These are phyloP conservation scores for Xylaria polymorpha DNA, from an alignment of 2,329 filamentous ascomycete species.

Conservation along the genomic window DNA sequence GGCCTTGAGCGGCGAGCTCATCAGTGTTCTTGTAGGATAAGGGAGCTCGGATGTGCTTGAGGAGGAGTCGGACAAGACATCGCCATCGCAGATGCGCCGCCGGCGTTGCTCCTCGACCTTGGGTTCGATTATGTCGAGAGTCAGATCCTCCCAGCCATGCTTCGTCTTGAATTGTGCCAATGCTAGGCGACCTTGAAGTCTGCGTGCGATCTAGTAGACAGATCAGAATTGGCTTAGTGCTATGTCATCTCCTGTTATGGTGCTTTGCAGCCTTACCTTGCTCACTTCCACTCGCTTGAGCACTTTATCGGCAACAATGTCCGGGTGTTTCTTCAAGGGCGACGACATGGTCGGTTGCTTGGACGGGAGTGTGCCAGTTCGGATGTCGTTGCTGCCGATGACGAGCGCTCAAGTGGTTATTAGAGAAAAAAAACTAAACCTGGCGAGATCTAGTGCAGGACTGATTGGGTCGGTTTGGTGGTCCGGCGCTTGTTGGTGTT, in stretches of 20 bases:
- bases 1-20: conserved; percentile 84
- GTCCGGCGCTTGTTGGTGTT: conserved; percentile 49
- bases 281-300: conserved; percentile 79
- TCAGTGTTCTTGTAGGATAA: conserved; percentile 74
- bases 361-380: conserved; percentile 37
- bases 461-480: conserved; percentile 48
- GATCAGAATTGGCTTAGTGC: conserved; percentile 39
- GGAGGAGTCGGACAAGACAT: conserved; percentile 86
- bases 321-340: conserved; percentile 71
- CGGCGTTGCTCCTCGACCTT: conserved; percentile 82
- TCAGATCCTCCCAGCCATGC: conserved; percentile 92
- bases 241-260: conserved; percentile 21
- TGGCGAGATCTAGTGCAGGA: conserved; percentile 37
- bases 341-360: conserved; percentile 64
- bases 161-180: conserved; percentile 98
- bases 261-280: conserved; percentile 66
- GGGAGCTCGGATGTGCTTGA: conserved; percentile 83
- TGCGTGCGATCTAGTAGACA: conserved; percentile 81
- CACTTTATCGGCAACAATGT: conserved; percentile 74
- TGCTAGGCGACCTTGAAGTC: conserved; percentile 91
- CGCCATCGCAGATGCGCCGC: conserved; percentile 75
- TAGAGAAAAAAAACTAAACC: conserved; percentile 36
- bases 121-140: conserved; percentile 86
- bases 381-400: conserved; percentile 12
- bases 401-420: conserved; percentile 41